These are phyloP conservation scores for Umbellularia californica DNA, from an alignment of 164 flowering plant species.

Conservation along the genomic window DNA sequence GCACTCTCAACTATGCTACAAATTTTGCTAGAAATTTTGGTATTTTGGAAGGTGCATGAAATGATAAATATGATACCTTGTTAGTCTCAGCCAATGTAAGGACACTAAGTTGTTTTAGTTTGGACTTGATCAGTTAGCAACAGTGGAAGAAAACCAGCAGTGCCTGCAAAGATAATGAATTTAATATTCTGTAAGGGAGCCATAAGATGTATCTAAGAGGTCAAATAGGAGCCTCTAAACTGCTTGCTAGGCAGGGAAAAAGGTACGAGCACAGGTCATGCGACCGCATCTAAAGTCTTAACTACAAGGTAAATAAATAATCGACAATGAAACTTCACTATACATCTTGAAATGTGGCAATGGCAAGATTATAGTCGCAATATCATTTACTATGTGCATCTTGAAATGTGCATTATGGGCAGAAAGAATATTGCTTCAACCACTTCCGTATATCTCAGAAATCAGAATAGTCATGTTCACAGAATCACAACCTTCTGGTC, in stretches of 20 bases:
- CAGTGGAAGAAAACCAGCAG: constrained; percentile 43
- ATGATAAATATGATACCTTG: constrained; percentile 33
- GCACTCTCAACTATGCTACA: background rate
- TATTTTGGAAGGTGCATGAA: background rate
- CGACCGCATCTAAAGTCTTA: background rate
- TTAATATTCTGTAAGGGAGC: background rate
- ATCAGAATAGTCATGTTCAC: too few species aligned
- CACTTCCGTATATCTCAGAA: too few species aligned
- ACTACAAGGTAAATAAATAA: background rate
- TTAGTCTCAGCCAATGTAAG: constrained; percentile 63
- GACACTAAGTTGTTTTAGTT: constrained; percentile 83
- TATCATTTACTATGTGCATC: too few species aligned
- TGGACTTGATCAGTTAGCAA: constrained; percentile 79
- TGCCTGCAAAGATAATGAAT: constrained; percentile 28
- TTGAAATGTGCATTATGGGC: too few species aligned
- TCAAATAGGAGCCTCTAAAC: too few species aligned
- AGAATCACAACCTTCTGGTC: too few species aligned
- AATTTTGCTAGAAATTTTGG: background rate
- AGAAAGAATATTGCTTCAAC: too few species aligned
- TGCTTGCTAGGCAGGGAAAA: too few species aligned
- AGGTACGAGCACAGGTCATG: background rate
- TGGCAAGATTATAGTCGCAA: too few species aligned
- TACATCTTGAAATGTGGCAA: background rate
- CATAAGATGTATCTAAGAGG: background rate
- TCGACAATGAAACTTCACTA: background rate